Evolutionary conservation across 2,329 filamentous ascomycete genomes (phyloP), one percentile per base, ranked within the genome.

Genomic region (Berkeleyomyces rouxiae): DNA sequence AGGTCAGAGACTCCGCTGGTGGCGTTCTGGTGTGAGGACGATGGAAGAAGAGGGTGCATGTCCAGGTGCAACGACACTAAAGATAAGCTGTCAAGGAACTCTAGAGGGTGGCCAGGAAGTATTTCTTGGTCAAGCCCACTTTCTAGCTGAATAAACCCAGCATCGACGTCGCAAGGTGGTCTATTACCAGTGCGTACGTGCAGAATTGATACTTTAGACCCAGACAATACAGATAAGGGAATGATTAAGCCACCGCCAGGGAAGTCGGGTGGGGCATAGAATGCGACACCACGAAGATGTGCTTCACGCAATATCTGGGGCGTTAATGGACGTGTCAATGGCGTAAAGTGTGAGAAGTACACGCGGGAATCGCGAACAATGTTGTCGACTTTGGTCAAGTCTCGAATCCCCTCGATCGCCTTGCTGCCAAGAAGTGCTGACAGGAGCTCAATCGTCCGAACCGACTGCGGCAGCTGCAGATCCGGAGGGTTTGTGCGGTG

Each of bases 321-420:
- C 7, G 44, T 57, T 9, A 59, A 11, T 7, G 55, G 33, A n/a
- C 40, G 37, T 13, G 63, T 39, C 10, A 58, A 13, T 10, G 36
- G 16, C 3, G 47, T 33, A 40, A 64, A 64, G 44, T 64, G 63
- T 23, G 61, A 62, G 49, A 64, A 58, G 63, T 44, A 64, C 49
- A 64, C 49, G 33, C 51, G 59, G 3, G 53, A 39, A 31, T 57
- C n/a, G n/a, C 51, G 42, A 2, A 61, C 47, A 7, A 51, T 13
- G 6, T 42, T 57, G 42, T 47, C 43, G 5, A 58, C 31, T 23
- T 61, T 53, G 31, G 13, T 16, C 7, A 59, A 7, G 9, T 46
- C 9, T 31, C 40, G 42, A 16, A 59, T 31, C 2, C 31, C 10
- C 23, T 44, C 42, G 1, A 59, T 31, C 33, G 57, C 7, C 58